Base-by-base conservation (phyloP, 371 early-diverging fungal species). In the Chytridium lagenaria region DNA sequence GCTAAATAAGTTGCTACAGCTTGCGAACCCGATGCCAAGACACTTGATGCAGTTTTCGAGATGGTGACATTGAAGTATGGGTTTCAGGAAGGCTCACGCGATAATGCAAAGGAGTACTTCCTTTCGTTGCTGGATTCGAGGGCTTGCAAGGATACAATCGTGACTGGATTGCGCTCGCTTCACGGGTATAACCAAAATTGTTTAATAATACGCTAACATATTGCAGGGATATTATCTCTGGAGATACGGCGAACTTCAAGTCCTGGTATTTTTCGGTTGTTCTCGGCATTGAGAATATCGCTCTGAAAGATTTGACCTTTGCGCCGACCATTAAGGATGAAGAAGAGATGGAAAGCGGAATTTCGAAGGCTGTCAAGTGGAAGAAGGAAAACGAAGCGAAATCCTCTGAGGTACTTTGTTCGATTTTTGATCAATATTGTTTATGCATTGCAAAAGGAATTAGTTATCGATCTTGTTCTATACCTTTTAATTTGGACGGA, bases 401-500 rank as follows among this genome's bases (percentile, higher is more conserved):
- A 23, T 33, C 61, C 3, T 7, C 23, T 3, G 37, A 61, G 61
- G 61, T 61, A 34, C 19, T 3, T 19, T 15, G 40, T 63, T n/a
- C n/a, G 12, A 51, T 26, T 39, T 61, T 50, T 31, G 12, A 23
- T 23, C 52, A 63, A 7, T 33, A 19, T 38, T 37, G 10, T 19
- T 63, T 70, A 7, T 38, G 7, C 44, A 57, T 36, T 26, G 5
- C 30, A 5, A 10, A 28, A 73, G 74, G 64, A 34, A 19, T 38
- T 55, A 1, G 26, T 90, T 7, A 87, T 90, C 1, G 93, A 94
- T 72, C 77, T 95, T 0, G 92, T 92, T 0, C 85, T 95, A 34
- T 95, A 91, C 79, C 83, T 94, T 52, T 77, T 92, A 34, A 78
- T 96, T 39, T 96, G 96, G 96, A 95, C 94, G 19, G 96, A 96